Evolutionary conservation across 2,329 filamentous ascomycete genomes (phyloP).

Genomic region (Microsporum ferrugineum): DNA sequence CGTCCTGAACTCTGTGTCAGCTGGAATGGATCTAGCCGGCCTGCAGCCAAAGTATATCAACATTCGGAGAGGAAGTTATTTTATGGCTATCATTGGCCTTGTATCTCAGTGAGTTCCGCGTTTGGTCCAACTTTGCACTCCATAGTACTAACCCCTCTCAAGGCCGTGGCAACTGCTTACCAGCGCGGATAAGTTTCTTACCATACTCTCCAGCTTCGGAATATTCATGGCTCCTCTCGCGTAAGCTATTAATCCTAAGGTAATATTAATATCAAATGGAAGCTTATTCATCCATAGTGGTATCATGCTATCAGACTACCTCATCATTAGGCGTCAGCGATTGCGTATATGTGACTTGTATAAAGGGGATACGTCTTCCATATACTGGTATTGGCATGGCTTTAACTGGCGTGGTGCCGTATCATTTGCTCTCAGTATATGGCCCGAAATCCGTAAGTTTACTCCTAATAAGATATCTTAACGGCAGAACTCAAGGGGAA

Average conservation of each 20-base stretch:
- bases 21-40: slow-evolving; percentile 46
- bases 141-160: slow-evolving; percentile 17
- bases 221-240: slow-evolving; percentile 38
- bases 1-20: slow-evolving; percentile 40
- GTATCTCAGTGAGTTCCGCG: slow-evolving; percentile 2
- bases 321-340: slow-evolving; percentile 26
- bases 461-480: background rate
- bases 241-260: background rate
- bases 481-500: too few species aligned
- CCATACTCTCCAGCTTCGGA: slow-evolving; percentile 35
- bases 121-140: slow-evolving; percentile 5
- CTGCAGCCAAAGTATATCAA: slow-evolving; percentile 45
- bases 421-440: slow-evolving; percentile 17
- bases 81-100: slow-evolving; percentile 19
- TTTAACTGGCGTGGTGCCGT: slow-evolving; percentile 33
- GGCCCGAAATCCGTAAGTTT: slow-evolving; percentile 5
- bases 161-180: slow-evolving; percentile 44
- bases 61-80: slow-evolving; percentile 44
- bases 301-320: slow-evolving; percentile 25
- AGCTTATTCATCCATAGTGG: slow-evolving; percentile 9
- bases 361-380: slow-evolving; percentile 22
- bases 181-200: slow-evolving; percentile 38
- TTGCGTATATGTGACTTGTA: slow-evolving; percentile 38
- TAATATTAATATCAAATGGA: background rate
- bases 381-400: slow-evolving; percentile 37